These are phyloP conservation scores for Coemansia biformis DNA, from an alignment of 192 early-diverging fungal genomes.

Conservation along the genomic window DNA sequence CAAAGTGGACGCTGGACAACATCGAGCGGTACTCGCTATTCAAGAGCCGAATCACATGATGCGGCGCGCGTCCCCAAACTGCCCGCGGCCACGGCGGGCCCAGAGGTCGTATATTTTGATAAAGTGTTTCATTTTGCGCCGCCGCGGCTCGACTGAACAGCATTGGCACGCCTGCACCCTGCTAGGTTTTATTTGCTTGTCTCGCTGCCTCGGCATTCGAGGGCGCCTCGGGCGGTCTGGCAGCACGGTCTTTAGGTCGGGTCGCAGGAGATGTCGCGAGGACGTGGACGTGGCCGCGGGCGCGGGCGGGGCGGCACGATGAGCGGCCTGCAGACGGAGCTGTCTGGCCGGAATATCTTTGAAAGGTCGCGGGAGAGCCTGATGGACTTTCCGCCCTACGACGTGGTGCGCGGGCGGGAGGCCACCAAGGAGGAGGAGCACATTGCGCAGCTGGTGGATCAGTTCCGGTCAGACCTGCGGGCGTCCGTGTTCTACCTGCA, in stretches of 20 bases:
- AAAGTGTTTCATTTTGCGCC: too few relatives aligned
- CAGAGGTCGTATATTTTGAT: too few relatives aligned
- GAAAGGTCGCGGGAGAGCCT: constrained; percentile 8
- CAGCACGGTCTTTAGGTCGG: background rate
- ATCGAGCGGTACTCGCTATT: constrained; percentile 89
- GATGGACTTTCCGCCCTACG: constrained; percentile 25
- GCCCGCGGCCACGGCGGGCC: too few relatives aligned
- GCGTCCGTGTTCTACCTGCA: constrained; percentile 42
- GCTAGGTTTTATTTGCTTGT: too few relatives aligned
- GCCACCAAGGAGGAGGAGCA: constrained; percentile 29
- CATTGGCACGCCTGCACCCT: too few relatives aligned
- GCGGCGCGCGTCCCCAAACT: background rate
- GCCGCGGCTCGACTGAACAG: too few relatives aligned
- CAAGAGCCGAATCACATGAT: constrained; percentile 80
- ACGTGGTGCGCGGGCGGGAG: constrained; percentile 8
- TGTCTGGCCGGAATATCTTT: constrained; percentile 23
- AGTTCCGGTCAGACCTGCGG: constrained; percentile 16
- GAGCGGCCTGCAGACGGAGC: constrained; percentile 43
- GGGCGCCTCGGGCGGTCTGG: background rate
- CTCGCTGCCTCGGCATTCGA: too few relatives aligned
- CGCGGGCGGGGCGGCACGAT: constrained; percentile 32
- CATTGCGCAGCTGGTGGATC: constrained; percentile 22
- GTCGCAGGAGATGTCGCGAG: constrained; percentile 17
- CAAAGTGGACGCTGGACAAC: constrained; percentile 68
- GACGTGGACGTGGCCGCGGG: constrained; percentile 41